Evolutionary conservation across 1,139 yeast species (phyloP).

Genomic region (Candida smagusa): DNA sequence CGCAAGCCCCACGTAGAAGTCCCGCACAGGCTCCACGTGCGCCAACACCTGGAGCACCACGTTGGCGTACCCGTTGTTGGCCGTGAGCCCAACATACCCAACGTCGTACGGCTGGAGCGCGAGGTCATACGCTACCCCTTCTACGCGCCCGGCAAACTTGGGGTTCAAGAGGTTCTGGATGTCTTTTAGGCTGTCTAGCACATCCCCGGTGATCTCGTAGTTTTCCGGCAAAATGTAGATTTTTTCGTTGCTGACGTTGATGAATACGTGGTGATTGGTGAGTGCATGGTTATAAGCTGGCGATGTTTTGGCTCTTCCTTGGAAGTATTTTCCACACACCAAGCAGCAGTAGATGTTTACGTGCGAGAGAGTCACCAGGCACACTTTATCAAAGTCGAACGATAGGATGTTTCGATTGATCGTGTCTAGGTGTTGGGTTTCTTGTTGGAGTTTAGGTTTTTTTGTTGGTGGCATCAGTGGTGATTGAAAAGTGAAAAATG

Average conservation of each 20-base stretch:
- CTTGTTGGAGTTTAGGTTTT: background rate
- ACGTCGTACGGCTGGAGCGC: constrained; percentile 46
- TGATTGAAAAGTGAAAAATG: too few species aligned
- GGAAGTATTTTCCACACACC: constrained; percentile 70
- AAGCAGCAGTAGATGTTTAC: constrained; percentile 70
- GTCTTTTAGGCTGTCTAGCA: constrained; percentile 41
- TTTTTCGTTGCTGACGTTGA: constrained; percentile 49
- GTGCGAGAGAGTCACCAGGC: constrained; percentile 60
- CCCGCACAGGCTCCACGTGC: constrained; percentile 53
- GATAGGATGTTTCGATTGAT: constrained; percentile 55
- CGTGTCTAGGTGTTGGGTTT: constrained; percentile 46
- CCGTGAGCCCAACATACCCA: constrained; percentile 67
- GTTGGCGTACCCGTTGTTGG: constrained; percentile 50
- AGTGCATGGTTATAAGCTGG: constrained; percentile 71
- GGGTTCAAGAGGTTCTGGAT: constrained; percentile 56
- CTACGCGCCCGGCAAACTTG: constrained; percentile 25
- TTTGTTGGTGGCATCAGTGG: too few species aligned
- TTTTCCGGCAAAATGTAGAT: constrained; percentile 64
- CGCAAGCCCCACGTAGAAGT: constrained; percentile 41
- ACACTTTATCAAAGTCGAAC: constrained; percentile 67
- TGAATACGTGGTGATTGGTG: constrained; percentile 51
- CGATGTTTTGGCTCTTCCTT: constrained; percentile 61
- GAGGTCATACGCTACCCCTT: constrained; percentile 35
- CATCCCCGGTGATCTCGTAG: constrained; percentile 30
- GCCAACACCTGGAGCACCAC: constrained; percentile 55